A percentile compares a stretch with the other conserved stretches of the same genome.
Evolutionary conservation across 108 stramenopile genomes (phyloP).

Genomic region (Skeletonema grethae): DNA sequence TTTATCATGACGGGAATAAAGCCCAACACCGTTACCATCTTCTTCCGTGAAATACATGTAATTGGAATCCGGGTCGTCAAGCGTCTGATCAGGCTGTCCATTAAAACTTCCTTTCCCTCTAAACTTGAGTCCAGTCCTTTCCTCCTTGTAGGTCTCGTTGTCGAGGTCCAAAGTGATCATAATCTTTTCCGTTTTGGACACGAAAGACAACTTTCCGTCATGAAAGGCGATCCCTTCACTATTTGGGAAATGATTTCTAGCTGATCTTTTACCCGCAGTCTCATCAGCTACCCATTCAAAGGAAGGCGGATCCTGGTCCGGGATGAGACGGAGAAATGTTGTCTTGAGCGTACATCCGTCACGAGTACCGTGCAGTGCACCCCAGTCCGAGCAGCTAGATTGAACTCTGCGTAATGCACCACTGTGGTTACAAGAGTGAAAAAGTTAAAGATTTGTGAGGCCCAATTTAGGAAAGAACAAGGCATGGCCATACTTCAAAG

Average conservation of each 20-base stretch:
- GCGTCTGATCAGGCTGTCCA: slow-evolving; percentile 44
- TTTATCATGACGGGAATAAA: slow-evolving; percentile 48
- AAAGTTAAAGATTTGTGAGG: background rate
- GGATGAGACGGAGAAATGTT: background rate
- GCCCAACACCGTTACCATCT: slow-evolving; percentile 39
- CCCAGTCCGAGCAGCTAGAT: background rate
- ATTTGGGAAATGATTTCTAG: slow-evolving; percentile 16
- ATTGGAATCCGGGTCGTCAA: slow-evolving; percentile 3
- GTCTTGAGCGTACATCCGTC: background rate
- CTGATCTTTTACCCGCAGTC: background rate
- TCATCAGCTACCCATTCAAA: slow-evolving; percentile 12
- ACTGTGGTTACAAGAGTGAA: background rate
- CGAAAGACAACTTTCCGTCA: slow-evolving; percentile 37
- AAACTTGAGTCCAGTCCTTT: slow-evolving; percentile 1
- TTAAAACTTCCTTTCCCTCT: slow-evolving; percentile 40
- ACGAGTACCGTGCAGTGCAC: background rate
- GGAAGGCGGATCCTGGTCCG: background rate
- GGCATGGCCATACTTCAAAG: background rate
- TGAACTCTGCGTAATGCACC: background rate
- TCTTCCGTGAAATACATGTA: slow-evolving; percentile 64
- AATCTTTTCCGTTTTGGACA: slow-evolving; percentile 25
- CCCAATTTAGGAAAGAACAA: slow-evolving; percentile 8
- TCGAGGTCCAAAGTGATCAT: slow-evolving; percentile 19
- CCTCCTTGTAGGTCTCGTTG: background rate
- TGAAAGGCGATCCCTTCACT: slow-evolving; percentile 42